Evolutionary conservation across 2,329 filamentous ascomycete species (phyloP), one percentile per base, ranked within the genome.

Genomic region (Penicillium carneum): DNA sequence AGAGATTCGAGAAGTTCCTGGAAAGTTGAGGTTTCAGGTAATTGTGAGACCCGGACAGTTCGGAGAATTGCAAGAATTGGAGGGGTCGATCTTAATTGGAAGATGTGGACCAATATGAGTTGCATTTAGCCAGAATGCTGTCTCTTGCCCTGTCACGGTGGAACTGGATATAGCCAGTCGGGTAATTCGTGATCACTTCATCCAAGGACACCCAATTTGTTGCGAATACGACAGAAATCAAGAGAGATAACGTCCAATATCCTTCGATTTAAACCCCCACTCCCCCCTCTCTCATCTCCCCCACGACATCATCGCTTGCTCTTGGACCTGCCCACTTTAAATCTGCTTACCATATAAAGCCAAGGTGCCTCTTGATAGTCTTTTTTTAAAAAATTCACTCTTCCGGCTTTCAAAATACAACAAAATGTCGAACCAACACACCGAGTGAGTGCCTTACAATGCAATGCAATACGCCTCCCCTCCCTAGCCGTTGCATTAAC

Each of bases 401-500:
- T 48, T 43, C 20, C 39, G 23, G 46, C 42, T 39, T n/a, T 33
- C 2, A 11, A 26, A 47, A 20, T 36, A 18, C 18, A 47, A 6
- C 64, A 70, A 53, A 51, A 70, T 70, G 68, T 66, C 68, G 4
- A 68, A 67, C 62, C 66, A 65, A 33, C 63, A 69, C 68, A 70
- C 68, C 18, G 57, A 70, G 63, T 69, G 64, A 47, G 66, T 49
- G 20, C 53, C 36, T 23, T 3, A 9, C 5, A 55, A 56, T 10
- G 1, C 5, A 4, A 8, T 8, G 1, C 5, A 4, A 8, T 8
- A 18, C 7, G 3, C 12, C 26, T 3, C 12, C 11, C 14, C 12
- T 12, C 14, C 29, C 8, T 1, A 36, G 29, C n/a, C 26, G 36
- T 47, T 26, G 0, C 23, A 42, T 14, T 59, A 29, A 55, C 57